These are phyloP conservation scores for Amauroascus verrucosus DNA, from an alignment of 2,329 filamentous ascomycete genomes.

Conservation along the genomic window DNA sequence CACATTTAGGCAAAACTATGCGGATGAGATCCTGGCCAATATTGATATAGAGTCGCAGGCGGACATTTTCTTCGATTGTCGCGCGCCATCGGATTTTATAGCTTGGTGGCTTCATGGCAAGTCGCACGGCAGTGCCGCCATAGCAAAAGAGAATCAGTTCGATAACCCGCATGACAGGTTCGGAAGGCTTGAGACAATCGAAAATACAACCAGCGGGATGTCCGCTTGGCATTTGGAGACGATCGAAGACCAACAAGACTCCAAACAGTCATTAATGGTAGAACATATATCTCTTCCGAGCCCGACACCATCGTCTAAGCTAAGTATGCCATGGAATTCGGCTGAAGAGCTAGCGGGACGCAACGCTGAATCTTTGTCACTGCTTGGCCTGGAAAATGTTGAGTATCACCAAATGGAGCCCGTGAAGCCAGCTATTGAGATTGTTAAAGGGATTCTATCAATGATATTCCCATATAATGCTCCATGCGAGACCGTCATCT, in stretches of 20 bases:
- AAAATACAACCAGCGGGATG: background rate
- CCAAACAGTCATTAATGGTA: background rate
- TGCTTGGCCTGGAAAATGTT: slow-evolving; percentile 4
- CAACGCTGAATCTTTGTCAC: background rate
- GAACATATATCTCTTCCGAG: slow-evolving; percentile 16
- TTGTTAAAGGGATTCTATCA: background rate
- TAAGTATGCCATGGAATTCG: slow-evolving; percentile 18
- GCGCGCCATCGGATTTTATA: background rate
- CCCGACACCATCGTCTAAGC: slow-evolving; percentile 18
- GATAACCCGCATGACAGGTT: background rate
- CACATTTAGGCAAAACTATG: background rate
- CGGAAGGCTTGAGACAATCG: background rate
- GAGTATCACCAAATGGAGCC: background rate
- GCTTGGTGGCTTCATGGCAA: slow-evolving; percentile 7
- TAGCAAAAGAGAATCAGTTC: background rate
- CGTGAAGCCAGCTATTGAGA: slow-evolving; percentile 2
- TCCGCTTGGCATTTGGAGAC: background rate
- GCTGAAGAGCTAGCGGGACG: slow-evolving; percentile 11
- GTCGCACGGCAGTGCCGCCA: background rate
- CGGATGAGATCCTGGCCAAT: background rate
- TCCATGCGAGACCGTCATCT: background rate
- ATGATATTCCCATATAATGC: slow-evolving; percentile 1
- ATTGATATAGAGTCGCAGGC: background rate
- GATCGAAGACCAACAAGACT: background rate
- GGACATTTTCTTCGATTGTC: background rate